These are phyloP conservation scores for Pseudogymnoascus sp. DNA, from an alignment of 2,329 filamentous ascomycete genomes.

Conservation along the genomic window DNA sequence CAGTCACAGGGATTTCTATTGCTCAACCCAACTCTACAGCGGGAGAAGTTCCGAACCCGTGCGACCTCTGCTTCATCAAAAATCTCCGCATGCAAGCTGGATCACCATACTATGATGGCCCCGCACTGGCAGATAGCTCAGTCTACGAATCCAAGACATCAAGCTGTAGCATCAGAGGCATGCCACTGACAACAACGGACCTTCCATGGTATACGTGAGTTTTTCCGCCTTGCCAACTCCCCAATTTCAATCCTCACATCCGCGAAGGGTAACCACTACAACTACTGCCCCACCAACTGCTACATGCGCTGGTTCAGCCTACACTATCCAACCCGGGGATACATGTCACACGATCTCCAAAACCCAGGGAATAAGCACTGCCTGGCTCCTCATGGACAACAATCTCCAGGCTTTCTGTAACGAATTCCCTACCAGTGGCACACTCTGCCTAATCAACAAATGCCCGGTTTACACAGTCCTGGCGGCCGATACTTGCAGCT, in stretches of 20 bases:
- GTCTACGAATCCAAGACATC: slow-evolving; percentile 11
- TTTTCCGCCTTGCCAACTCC: not conserved
- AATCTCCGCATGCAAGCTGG: slow-evolving; percentile 9
- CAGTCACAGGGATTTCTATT: not conserved
- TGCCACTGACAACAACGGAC: slow-evolving; percentile 11
- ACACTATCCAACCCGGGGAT: not conserved
- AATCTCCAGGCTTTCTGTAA: not conserved
- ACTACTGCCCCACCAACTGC: not conserved
- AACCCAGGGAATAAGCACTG: not conserved
- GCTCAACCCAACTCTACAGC: not conserved
- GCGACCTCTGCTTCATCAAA: slow-evolving; percentile 13
- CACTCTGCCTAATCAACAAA: not conserved
- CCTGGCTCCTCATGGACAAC: not conserved
- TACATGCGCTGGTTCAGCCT: not conserved
- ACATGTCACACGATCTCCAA: not conserved
- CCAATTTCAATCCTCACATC: not conserved
- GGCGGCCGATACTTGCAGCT: not conserved
- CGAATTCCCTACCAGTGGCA: not conserved
- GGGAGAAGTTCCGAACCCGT: not conserved
- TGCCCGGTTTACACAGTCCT: not conserved
- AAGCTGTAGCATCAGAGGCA: slow-evolving; percentile 3
- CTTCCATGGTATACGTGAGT: not conserved
- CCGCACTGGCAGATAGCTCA: slow-evolving; percentile 9
- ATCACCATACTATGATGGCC: slow-evolving; percentile 12
- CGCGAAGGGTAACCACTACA: not conserved